These are phyloP conservation scores for Gossypium stocksii DNA, from an alignment of 345 rosid species.

Conservation along the genomic window DNA sequence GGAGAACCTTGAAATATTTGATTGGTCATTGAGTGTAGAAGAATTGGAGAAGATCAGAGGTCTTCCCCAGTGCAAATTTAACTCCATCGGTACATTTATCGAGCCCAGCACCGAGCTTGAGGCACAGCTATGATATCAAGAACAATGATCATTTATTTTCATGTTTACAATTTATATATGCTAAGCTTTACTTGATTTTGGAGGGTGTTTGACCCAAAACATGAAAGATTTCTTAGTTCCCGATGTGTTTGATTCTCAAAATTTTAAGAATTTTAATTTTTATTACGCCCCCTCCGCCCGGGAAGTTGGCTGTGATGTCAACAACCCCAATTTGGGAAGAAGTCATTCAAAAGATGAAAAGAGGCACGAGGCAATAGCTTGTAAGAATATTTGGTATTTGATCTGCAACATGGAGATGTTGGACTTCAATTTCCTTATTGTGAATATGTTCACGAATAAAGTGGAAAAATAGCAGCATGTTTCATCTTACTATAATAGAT, in stretches of 20 bases:
- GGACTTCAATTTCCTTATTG: no score
- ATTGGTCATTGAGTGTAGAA: neutral
- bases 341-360: no score
- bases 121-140: neutral
- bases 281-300: no score
- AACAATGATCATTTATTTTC: neutral
- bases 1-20: conserved; percentile 30
- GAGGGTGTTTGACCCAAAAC: neutral
- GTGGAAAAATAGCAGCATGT: no score
- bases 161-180: neutral
- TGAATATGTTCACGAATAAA: no score
- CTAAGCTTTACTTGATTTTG: no score
- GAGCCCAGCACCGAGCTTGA: neutral
- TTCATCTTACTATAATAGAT: no score
- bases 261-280: neutral
- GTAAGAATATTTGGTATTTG: no score
- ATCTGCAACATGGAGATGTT: no score
- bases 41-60: neutral
- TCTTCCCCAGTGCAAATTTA: neutral
- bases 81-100: neutral
- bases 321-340: no score
- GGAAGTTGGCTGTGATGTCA: no score
- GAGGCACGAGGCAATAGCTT: no score
- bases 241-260: neutral
- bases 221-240: neutral